Percentiles rank a stretch among this genome's conserved stretches.
phyloP scores from a whole-genome alignment of 2,329 filamentous ascomycete species.

The Drechslerella coelobrocha region DNA sequence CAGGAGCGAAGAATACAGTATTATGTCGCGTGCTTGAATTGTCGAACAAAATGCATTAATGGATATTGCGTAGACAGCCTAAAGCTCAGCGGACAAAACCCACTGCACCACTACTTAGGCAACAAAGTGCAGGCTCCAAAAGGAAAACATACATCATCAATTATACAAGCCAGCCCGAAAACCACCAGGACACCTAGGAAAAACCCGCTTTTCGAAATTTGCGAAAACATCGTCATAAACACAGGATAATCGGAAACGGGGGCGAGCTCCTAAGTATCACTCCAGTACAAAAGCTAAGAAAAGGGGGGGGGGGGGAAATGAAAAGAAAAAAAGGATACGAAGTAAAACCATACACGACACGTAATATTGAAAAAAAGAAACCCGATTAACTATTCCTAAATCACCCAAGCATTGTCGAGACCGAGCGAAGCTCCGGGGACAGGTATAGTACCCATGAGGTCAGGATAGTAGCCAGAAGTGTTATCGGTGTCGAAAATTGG shows the following conservation, averaged over 20 bases:
- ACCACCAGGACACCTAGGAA: slow-evolving; percentile 32
- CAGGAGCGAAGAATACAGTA: too few relatives aligned
- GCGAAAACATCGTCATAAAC: background rate
- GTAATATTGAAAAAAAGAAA: slow-evolving; percentile 24
- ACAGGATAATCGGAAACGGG: background rate
- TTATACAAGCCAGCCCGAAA: slow-evolving; percentile 12
- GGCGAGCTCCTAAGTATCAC: slow-evolving; percentile 9
- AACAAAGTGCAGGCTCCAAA: slow-evolving; percentile 10
- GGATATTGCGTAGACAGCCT: background rate
- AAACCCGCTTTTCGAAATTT: background rate
- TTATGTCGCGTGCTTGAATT: too few relatives aligned
- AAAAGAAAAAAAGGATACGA: background rate
- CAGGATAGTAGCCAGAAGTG: slow-evolving; percentile 46
- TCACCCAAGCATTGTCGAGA: slow-evolving; percentile 37
- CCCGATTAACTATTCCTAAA: slow-evolving; percentile 39
- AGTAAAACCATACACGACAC: slow-evolving; percentile 8
- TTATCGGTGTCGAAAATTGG: slow-evolving; percentile 46
- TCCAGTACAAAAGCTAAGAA: background rate
- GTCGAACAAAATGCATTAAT: background rate
- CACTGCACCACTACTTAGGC: slow-evolving; percentile 1
- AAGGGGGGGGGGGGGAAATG: background rate
- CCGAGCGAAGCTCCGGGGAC: slow-evolving; percentile 39
- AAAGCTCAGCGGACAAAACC: too few relatives aligned
- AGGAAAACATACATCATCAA: slow-evolving; percentile 6
- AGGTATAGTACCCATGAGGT: slow-evolving; percentile 45